A percentile compares a stretch with the other conserved stretches of the same genome.
phyloP scores from a whole-genome alignment of 108 stramenopile genomes.

The Craspedostauros australis region DNA sequence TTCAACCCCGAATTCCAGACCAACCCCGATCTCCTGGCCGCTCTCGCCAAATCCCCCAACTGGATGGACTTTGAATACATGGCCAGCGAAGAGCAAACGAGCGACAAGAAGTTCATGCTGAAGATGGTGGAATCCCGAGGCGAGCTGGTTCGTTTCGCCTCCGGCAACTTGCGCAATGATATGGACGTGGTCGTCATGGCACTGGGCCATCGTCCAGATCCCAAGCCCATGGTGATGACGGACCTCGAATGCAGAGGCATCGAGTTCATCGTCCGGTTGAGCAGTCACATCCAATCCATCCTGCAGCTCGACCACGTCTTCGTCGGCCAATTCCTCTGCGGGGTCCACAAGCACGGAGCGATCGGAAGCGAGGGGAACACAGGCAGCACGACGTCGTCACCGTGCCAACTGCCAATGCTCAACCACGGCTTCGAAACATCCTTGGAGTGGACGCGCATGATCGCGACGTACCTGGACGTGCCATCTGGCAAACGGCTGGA shows the following conservation, averaged over 20 bases:
- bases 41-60: constrained; percentile 7
- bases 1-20: constrained; percentile 14
- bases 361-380: neutral
- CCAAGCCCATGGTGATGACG: neutral
- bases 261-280: constrained; percentile 13
- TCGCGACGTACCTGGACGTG: constrained; percentile 11
- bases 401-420: constrained; percentile 5
- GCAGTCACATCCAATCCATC: constrained; percentile 23
- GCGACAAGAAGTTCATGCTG: constrained; percentile 26
- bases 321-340: constrained; percentile 2
- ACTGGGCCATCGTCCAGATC: neutral
- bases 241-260: constrained; percentile 7
- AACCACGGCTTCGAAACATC: constrained; percentile 16
- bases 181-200: constrained; percentile 5
- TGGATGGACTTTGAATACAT: constrained; percentile 25
- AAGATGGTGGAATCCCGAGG: constrained; percentile 19
- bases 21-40: constrained; percentile 17
- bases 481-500: constrained; percentile 1
- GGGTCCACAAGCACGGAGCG: neutral
- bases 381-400: neutral
- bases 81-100: constrained; percentile 8
- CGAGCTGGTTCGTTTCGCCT: constrained; percentile 7
- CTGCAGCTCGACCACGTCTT: constrained; percentile 6
- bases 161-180: constrained; percentile 4
- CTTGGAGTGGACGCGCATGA: neutral